These are phyloP conservation scores for Penicillium cosmopolitanum DNA, from an alignment of 495 filamentous ascomycete species.

Conservation along the genomic window DNA sequence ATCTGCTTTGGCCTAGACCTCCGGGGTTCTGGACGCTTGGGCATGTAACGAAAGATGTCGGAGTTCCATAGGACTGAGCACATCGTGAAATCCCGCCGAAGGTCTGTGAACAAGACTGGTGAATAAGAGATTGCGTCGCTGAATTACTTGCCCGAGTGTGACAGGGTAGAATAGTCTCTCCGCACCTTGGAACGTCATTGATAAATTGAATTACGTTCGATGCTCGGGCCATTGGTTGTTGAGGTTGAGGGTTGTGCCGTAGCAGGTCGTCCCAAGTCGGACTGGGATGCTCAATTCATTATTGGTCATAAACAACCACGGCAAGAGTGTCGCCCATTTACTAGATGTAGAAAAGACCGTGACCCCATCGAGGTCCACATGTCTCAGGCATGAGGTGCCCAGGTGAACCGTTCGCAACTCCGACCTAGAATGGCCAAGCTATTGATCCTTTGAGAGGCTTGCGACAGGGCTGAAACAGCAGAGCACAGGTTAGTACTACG, in stretches of 20 bases:
- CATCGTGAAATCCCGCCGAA: too few relatives aligned
- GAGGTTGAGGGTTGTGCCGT: too few relatives aligned
- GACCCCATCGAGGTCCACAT: background rate
- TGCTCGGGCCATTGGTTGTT: too few relatives aligned
- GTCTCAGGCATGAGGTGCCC: background rate
- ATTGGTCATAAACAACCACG: background rate
- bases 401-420: background rate
- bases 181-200: too few relatives aligned
- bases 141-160: background rate
- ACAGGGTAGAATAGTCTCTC: too few relatives aligned
- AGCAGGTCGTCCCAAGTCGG: too few relatives aligned
- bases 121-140: background rate
- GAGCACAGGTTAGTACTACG: background rate
- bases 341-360: background rate
- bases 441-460: background rate
- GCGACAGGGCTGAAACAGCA: background rate
- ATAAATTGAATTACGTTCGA: too few relatives aligned
- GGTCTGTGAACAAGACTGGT: background rate
- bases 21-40: background rate
- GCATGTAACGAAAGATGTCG: background rate
- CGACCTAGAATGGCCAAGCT: background rate
- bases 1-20: background rate
- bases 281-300: too few relatives aligned
- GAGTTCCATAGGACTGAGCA: conserved; percentile 2
- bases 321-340: background rate